These are phyloP conservation scores for Gelatoporia subvermispora DNA, from an alignment of 768 basidiomycete species.

Conservation along the genomic window DNA sequence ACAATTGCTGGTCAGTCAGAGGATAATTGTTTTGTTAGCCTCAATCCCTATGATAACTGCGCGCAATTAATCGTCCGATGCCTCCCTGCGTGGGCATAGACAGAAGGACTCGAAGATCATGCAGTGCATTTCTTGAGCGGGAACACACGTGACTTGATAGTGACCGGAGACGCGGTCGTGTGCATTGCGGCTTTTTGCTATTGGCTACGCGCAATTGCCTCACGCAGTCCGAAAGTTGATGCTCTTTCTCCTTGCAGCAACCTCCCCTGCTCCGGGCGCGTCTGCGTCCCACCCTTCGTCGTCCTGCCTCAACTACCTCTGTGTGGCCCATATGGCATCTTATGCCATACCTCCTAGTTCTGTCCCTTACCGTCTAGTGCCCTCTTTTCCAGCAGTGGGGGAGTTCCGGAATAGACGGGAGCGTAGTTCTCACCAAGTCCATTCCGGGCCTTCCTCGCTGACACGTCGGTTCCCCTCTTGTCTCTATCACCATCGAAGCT, in stretches of 20 bases:
- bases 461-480: neutral
- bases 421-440: conserved; percentile 44
- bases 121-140: too few relatives aligned
- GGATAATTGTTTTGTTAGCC: too few relatives aligned
- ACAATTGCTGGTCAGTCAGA: too few relatives aligned
- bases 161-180: neutral
- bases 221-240: conserved; percentile 13
- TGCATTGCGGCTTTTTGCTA: conserved; percentile 26
- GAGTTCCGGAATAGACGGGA: conserved; percentile 29
- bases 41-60: too few relatives aligned
- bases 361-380: neutral
- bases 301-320: neutral
- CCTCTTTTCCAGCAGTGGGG: neutral
- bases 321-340: neutral
- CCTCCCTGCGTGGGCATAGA: neutral
- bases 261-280: conserved; percentile 10
- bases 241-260: neutral
- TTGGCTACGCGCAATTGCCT: conserved; percentile 39
- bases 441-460: conserved; percentile 12
- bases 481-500: neutral
- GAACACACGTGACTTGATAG: neutral
- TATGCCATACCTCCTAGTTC: neutral
- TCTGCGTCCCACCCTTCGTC: neutral
- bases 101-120: too few relatives aligned
- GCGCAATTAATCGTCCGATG: too few relatives aligned